Conservation (phyloP, 371 early-diverging fungal genomes). For the Rhizoclosmatium hyalinum region DNA sequence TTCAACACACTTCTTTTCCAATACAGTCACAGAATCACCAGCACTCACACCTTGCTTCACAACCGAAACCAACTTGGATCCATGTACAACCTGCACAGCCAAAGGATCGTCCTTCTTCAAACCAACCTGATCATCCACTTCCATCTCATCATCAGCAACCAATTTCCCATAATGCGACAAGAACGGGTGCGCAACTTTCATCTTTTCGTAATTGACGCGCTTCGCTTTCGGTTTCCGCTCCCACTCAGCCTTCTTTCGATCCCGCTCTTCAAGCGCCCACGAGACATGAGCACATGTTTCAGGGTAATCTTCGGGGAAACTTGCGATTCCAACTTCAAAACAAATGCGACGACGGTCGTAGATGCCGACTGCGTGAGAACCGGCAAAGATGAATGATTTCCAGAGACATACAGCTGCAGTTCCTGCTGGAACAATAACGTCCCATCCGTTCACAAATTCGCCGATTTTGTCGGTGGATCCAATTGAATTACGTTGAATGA, state of each 20-base stretch:
- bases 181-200: conserved; percentile 70
- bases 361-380: conserved; percentile 75
- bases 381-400: conserved; percentile 88
- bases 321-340: conserved; percentile 63
- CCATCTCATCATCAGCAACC: neutral
- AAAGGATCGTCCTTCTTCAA: neutral
- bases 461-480: conserved; percentile 30
- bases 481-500: conserved; percentile 69
- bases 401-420: conserved; percentile 85
- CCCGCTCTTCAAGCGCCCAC: conserved; percentile 44
- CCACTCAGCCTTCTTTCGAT: conserved; percentile 53
- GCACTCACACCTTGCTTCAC: neutral
- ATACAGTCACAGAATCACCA: neutral
- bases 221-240: conserved; percentile 73
- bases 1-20: neutral
- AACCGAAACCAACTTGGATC: conserved; percentile 1
- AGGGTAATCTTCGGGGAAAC: conserved; percentile 68
- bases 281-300: conserved; percentile 63
- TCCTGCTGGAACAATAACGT: conserved; percentile 73
- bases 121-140: neutral
- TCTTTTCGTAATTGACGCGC: conserved; percentile 70
- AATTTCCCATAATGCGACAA: conserved; percentile 54
- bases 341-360: conserved; percentile 54
- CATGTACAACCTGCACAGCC: conserved; percentile 22
- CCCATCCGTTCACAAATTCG: conserved; percentile 78